Evolutionary conservation across 164 flowering plant genomes (phyloP), one percentile per base, ranked within the genome.

Genomic region (Nymphaea thermarum): DNA sequence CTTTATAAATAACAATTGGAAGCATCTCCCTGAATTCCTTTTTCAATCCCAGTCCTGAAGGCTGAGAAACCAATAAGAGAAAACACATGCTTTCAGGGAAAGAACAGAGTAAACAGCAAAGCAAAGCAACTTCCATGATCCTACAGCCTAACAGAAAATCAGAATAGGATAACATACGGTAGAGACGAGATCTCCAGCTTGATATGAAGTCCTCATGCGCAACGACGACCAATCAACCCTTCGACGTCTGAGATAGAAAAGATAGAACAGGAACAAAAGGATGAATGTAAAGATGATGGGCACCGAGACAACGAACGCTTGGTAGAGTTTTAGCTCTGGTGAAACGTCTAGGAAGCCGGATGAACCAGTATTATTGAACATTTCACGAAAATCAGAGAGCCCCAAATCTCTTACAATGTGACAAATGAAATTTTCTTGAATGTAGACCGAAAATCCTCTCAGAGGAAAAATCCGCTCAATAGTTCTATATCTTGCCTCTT

Each of bases 1-100:
- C 92, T 66, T 80, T 84, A 71, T 77, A 91, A 5, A 89, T 77
- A 63, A 91, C 79, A 17, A 89, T 75, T n/a, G 96, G 96, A 25
- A 92, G 83, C 96, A 91, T 81, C 81, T 89, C 96, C 69, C 98
- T 78, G 66, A 91, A 4, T 62, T 91, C 98, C 73, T 89, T 87
- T 81, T 82, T 87, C 78, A 91, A 74, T 0, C 98, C 96, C 68
- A 80, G 25, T 66, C 82, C 88, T 61, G 80, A 73, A 69, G 79
- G 75, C 77, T 59, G 69, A 65, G 72, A 6, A 47, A 70, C 45
- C 69, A 65, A 43, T 18, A 43, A 60, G 44, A 18, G 43, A 47
- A 53, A 65, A 44, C 42, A 11, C 43, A 67, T 12, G 41, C 64
- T 36, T 47, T 44, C 12, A 63, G 43, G 17, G 15, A 66, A 53